Evolutionary conservation across 2,329 filamentous ascomycete genomes (phyloP).

Genomic region (Aspergillus bombycis): DNA sequence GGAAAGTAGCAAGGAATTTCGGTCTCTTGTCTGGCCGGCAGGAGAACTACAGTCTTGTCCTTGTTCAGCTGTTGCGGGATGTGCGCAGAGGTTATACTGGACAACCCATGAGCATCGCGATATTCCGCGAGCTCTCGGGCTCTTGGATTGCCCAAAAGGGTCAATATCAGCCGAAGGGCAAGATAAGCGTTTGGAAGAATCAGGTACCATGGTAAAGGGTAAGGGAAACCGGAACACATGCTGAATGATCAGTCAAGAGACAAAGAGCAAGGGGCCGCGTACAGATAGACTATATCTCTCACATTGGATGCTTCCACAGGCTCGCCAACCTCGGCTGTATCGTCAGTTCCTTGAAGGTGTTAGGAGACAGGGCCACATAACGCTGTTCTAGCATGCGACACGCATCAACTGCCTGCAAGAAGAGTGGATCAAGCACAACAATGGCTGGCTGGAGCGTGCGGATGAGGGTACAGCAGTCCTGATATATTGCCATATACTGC

Average conservation of each 20-base stretch:
- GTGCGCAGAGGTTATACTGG: slow-evolving; percentile 20
- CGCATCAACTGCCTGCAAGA: slow-evolving; percentile 45
- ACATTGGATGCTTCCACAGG: slow-evolving; percentile 26
- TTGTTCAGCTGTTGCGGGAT: background rate
- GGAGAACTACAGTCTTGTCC: slow-evolving; percentile 15
- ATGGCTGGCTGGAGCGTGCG: slow-evolving; percentile 24
- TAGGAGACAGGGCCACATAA: slow-evolving; percentile 45
- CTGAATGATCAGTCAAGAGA: slow-evolving; percentile 26
- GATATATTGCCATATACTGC: slow-evolving; percentile 44
- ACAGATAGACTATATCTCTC: background rate
- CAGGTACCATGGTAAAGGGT: slow-evolving; percentile 46
- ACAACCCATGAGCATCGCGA: slow-evolving; percentile 28
- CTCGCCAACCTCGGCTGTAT: slow-evolving; percentile 36
- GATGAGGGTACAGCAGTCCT: slow-evolving; percentile 38
- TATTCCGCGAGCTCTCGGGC: slow-evolving; percentile 26
- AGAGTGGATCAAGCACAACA: slow-evolving; percentile 39
- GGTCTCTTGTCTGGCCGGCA: slow-evolving; percentile 24
- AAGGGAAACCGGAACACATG: slow-evolving; percentile 44
- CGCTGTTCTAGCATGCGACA: slow-evolving; percentile 37
- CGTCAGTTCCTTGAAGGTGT: slow-evolving; percentile 48
- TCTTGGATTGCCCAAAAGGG: slow-evolving; percentile 21
- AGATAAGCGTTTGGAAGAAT: slow-evolving; percentile 46
- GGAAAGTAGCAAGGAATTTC: slow-evolving; percentile 44
- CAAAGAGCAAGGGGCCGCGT: background rate
- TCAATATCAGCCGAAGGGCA: slow-evolving; percentile 29